Conservation (phyloP, 164 flowering plant species). For the Saururus chinensis region DNA sequence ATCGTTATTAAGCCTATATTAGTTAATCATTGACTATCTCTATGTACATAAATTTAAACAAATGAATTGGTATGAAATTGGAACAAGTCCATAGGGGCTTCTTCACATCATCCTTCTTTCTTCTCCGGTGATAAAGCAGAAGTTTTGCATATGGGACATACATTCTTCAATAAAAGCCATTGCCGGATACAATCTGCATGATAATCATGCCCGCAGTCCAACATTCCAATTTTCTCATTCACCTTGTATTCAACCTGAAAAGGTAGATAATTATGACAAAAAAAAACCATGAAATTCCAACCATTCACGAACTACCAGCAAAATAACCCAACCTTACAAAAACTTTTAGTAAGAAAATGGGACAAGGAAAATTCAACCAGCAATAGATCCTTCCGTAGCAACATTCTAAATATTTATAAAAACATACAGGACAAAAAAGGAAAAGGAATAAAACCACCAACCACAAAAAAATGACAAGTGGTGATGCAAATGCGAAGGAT, state of each 20-base stretch:
- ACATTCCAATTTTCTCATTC: conserved; percentile 42
- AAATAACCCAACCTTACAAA: no score
- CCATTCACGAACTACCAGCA: no score
- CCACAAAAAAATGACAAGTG: no score
- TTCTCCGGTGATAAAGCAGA: conserved; percentile 28
- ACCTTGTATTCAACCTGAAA: conserved; percentile 45
- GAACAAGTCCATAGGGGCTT: background rate
- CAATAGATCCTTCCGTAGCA: no score
- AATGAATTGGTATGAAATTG: conserved; percentile 5
- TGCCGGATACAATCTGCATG: conserved; percentile 68
- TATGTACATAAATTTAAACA: conserved; percentile 9
- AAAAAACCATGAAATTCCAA: background rate
- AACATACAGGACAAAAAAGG: no score
- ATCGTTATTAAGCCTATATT: background rate
- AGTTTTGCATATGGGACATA: conserved; percentile 86
- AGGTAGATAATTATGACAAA: background rate
- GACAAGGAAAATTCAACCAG: no score
- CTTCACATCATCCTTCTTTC: conserved; percentile 1
- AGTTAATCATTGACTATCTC: conserved; percentile 7
- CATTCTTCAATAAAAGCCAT: conserved; percentile 77
- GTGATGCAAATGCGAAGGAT: no score
- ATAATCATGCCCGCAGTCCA: conserved; percentile 81
- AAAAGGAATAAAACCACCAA: no score
- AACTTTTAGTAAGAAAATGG: no score
- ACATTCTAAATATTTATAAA: no score